Evolutionary conservation across 345 rosid genomes (phyloP), one percentile per base, ranked within the genome.

Genomic region (Noccaea bulbosa): DNA sequence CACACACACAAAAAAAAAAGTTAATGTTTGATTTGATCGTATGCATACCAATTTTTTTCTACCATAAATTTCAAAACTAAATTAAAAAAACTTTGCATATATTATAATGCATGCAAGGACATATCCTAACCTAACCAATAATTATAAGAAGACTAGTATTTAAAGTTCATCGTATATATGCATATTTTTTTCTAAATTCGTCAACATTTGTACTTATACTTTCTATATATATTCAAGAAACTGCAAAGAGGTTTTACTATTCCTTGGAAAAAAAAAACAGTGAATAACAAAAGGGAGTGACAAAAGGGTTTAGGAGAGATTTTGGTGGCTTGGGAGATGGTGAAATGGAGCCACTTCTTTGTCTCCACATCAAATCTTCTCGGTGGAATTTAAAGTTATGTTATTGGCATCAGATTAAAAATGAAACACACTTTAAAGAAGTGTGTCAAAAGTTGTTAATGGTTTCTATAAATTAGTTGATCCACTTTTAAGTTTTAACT

Each of bases 261-360:
- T 65, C 67, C 9, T 27, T 22, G 17, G n/a, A 10, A 17, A 43
- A 34, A 66, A n/a, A 59, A 20, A 27, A 27, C 3, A 27, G 61
- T 58, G 55, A 62, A 56, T n/a, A 40, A 30, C 46, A 57, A 73
- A 50, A 51, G 30, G 61, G 47, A 44, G 43, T 60, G 78, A 67
- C 72, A 74, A 69, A 76, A 69, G 74, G 75, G 70, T 75, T 63
- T 69, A 69, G 78, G 78, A 75, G 79, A 76, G 79, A 73, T 62
- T 75, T 79, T 79, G 77, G 75, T 69, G 70, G 81, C 79, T 76
- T 82, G 65, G 83, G 84, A 77, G 83, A 76, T 71, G 82, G 79
- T 69, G 79, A 76, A 76, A 70, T 74, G 84, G 78, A 67, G 77
- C 65, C 79, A 52, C 56, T 73, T 69, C 46, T 45, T 71, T 67